These are phyloP conservation scores for Ophiostoma ips DNA, from an alignment of 2,329 filamentous ascomycete genomes.

Conservation along the genomic window DNA sequence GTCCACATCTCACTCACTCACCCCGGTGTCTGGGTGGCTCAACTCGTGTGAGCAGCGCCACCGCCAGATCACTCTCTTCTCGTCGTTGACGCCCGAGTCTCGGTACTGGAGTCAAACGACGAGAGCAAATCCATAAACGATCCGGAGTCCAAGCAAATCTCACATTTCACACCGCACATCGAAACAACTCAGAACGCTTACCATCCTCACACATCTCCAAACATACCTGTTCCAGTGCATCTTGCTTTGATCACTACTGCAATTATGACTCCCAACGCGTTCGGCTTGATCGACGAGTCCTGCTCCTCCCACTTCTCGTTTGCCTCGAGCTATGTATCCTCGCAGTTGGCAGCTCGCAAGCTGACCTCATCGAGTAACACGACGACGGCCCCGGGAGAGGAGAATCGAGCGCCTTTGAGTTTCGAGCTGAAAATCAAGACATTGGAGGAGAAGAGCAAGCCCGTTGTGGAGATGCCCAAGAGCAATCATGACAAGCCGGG, in stretches of 20 bases:
- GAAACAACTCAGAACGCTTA: neutral
- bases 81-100: neutral
- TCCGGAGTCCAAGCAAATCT: no score
- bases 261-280: slow-evolving; percentile 1
- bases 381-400: neutral
- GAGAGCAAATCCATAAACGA: no score
- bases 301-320: neutral
- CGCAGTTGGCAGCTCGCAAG: neutral
- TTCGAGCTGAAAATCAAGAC: neutral
- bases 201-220: no score
- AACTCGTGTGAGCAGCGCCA: neutral
- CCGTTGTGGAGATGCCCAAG: neutral
- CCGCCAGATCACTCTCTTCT: neutral
- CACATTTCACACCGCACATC: no score
- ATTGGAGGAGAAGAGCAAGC: neutral
- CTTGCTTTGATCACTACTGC: neutral
- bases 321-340: slow-evolving; percentile 2
- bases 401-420: neutral
- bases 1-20: neutral
- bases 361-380: neutral
- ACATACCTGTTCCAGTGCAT: no score
- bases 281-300: neutral
- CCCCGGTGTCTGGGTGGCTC: neutral
- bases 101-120: no score
- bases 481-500: no score